phyloP scores from a whole-genome alignment of 1,284 basidiomycete species.

The Pseudozyma thailandica region DNA sequence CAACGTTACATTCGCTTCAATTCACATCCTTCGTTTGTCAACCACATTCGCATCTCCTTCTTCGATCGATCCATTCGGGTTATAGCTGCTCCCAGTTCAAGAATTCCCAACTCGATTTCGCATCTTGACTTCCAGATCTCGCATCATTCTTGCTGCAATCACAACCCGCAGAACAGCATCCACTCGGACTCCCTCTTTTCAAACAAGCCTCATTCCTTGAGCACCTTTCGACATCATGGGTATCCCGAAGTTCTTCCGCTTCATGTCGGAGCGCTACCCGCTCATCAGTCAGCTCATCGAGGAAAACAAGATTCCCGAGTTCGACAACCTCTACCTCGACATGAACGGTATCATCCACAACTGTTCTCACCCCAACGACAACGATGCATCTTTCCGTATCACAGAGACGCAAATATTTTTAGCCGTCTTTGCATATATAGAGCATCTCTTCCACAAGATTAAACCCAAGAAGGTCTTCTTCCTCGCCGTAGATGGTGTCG shows the following conservation, averaged over 20 bases:
- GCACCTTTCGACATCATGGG: constrained; percentile 41
- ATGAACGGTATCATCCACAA: constrained; percentile 98
- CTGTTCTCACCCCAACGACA: constrained; percentile 84
- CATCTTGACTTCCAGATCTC: background rate
- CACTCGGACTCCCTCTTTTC: constrained; percentile 1
- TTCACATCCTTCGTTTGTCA: constrained; percentile 10
- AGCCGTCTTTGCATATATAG: constrained; percentile 95
- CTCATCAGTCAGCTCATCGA: constrained; percentile 96
- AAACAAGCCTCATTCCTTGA: constrained; percentile 7
- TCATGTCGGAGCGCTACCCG: constrained; percentile 88
- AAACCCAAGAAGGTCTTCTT: constrained; percentile 90
- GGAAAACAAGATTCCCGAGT: constrained; percentile 94
- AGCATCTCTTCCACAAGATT: constrained; percentile 95
- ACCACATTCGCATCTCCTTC: constrained; percentile 28
- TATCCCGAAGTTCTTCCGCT: constrained; percentile 73
- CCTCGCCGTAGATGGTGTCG: constrained; percentile 98
- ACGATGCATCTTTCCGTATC: constrained; percentile 88
- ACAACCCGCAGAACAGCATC: too few species aligned
- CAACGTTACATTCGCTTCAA: constrained; percentile 7
- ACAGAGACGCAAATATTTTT: constrained; percentile 98
- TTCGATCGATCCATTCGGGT: background rate
- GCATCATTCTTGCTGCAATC: too few species aligned
- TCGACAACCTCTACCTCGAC: constrained; percentile 86
- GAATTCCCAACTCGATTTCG: background rate
- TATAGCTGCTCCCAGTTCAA: background rate